Conservation (phyloP, 2,329 filamentous ascomycete genomes). For the Helicocarpus griseus region DNA sequence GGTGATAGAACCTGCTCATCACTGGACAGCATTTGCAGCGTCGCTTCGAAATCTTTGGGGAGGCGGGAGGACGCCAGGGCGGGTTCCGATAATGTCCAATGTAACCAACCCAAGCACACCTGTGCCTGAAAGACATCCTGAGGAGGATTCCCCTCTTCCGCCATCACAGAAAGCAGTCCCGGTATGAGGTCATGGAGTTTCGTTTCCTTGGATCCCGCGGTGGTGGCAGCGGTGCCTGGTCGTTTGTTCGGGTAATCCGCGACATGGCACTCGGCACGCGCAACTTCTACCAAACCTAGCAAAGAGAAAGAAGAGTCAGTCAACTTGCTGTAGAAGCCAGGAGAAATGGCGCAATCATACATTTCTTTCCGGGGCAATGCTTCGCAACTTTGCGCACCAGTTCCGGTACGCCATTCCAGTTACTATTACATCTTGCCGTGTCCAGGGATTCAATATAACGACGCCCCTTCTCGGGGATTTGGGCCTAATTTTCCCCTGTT, state of each 20-base stretch:
- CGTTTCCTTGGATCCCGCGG: constrained; percentile 16
- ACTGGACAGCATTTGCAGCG: constrained; percentile 44
- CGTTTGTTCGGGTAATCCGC: constrained; percentile 40
- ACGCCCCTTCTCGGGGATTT: constrained; percentile 58
- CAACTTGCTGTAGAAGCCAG: constrained; percentile 10
- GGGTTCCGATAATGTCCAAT: constrained; percentile 68
- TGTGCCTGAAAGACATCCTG: constrained; percentile 64
- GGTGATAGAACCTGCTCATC: constrained; percentile 46
- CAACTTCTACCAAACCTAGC: constrained; percentile 59
- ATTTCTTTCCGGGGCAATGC: constrained; percentile 75
- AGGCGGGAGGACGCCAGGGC: constrained; percentile 50
- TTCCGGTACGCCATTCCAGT: constrained; percentile 80
- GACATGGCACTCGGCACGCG: constrained; percentile 59
- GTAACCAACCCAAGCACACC: constrained; percentile 74
- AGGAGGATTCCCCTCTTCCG: constrained; percentile 43
- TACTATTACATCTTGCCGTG: constrained; percentile 74
- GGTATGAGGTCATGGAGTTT: constrained; percentile 35
- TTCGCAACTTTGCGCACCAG: constrained; percentile 88
- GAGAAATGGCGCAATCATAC: constrained; percentile 42
- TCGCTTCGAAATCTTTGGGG: constrained; percentile 52
- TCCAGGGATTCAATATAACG: constrained; percentile 78
- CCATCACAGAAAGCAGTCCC: constrained; percentile 42
- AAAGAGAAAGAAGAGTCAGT: constrained; percentile 4
- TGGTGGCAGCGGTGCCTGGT: constrained; percentile 21
- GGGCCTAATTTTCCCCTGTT: constrained; percentile 2